Conservation (phyloP, 23 red algal species). For the Agarophyton chilense region DNA sequence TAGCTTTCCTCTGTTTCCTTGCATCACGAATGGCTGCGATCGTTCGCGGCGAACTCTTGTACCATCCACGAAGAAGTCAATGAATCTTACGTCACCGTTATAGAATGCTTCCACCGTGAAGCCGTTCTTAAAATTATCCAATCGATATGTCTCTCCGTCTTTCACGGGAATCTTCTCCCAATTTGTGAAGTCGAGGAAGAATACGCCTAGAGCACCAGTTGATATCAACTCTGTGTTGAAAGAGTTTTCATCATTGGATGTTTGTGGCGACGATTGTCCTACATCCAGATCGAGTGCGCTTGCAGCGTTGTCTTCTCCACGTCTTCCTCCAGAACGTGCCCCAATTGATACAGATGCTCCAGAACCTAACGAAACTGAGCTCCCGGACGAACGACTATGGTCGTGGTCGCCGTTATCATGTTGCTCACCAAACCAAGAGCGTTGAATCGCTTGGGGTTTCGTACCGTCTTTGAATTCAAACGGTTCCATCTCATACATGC, state of each 20-base stretch:
- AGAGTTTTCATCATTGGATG: neutral
- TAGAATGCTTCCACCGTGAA: conserved; percentile 58
- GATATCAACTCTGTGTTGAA: conserved; percentile 32
- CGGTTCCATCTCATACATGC: conserved; percentile 41
- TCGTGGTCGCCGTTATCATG: neutral
- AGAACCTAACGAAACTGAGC: conserved; percentile 24
- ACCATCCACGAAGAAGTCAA: conserved; percentile 49
- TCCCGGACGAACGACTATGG: neutral
- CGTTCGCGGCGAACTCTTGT: conserved; percentile 18
- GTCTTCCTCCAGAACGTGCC: conserved; percentile 1
- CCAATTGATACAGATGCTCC: neutral
- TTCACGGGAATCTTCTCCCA: conserved; percentile 29
- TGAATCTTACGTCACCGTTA: conserved; percentile 26
- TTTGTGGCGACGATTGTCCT: neutral
- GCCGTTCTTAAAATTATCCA: conserved; percentile 31
- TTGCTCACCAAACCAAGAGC: conserved; percentile 15
- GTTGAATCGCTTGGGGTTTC: conserved; percentile 13
- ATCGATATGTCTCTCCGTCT: conserved; percentile 37
- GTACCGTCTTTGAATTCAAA: conserved; percentile 31
- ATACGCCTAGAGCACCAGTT: conserved; percentile 37
- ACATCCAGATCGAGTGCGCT: conserved; percentile 2
- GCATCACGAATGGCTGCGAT: conserved; percentile 39
- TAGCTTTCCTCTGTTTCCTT: conserved; percentile 45
- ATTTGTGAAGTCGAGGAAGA: conserved; percentile 51
- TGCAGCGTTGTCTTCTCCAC: neutral